Evolutionary conservation across 345 rosid species (phyloP).

Genomic region (Iberis pinnata): DNA sequence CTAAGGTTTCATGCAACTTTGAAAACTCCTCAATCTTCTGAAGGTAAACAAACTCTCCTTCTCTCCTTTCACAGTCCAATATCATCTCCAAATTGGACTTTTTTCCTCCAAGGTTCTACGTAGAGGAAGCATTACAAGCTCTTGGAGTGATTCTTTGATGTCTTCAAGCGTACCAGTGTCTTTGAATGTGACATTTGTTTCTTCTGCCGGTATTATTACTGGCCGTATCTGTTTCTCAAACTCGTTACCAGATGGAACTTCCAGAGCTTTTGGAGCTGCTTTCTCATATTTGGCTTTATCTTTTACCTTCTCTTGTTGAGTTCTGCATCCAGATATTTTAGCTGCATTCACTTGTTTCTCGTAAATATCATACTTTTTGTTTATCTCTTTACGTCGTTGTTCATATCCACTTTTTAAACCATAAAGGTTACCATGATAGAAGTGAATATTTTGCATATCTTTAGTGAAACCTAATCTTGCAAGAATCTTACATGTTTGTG

Average conservation of each 20-base stretch:
- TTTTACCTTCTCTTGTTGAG: conserved; percentile 82
- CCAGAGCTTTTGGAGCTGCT: no score
- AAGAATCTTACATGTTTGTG: conserved; percentile 89
- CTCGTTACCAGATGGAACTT: conserved; percentile 78
- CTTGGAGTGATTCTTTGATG: conserved; percentile 84
- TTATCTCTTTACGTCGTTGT: conserved; percentile 85
- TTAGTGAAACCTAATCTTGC: conserved; percentile 91
- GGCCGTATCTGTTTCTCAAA: conserved; percentile 96
- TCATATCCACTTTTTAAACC: conserved; percentile 81
- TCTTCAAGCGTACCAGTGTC: conserved; percentile 90
- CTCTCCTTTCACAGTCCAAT: no score
- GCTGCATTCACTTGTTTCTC: conserved; percentile 88
- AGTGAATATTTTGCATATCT: conserved; percentile 84
- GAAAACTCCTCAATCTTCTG: no score
- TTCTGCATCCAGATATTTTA: conserved; percentile 69
- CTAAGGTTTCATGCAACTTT: no score
- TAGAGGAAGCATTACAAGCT: conserved; percentile 94
- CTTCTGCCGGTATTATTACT: conserved; percentile 80
- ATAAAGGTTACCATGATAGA: conserved; percentile 81
- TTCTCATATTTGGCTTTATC: conserved; percentile 77
- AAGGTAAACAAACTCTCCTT: no score
- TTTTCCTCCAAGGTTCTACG: no score
- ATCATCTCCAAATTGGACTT: no score
- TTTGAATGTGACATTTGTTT: conserved; percentile 58
- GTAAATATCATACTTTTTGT: conserved; percentile 65